Evolutionary conservation across 2,329 filamentous ascomycete genomes (phyloP), one percentile per base, ranked within the genome.

Genomic region (Aspergillus sojae): DNA sequence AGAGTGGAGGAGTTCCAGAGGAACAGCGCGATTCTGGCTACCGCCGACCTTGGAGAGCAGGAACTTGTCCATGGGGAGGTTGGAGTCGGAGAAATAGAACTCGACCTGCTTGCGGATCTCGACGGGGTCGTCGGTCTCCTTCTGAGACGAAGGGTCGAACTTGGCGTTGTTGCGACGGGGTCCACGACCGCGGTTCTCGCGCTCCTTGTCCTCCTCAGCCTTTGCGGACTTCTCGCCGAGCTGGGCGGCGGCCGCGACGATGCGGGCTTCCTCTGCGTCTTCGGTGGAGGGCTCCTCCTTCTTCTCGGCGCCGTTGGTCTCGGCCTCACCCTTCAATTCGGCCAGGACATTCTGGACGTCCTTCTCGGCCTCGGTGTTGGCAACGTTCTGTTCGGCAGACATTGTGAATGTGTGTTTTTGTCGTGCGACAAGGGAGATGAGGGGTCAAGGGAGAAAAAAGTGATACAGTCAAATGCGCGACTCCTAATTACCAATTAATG

Each of bases 21-120:
- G 83, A 43, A 99, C 89, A 50, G 94, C 86, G 55, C 73, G 71
- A 78, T 91, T 90, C 84, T 97, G 85, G 68, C 86, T 83, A 62
- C 94, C 94, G 45, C 89, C 90, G 61, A 92, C 91, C 73, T 89
- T 84, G 67, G 88, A 84, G 83, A 93, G 91, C 70, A 99, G 86
- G 82, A 92, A 96, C 77, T 93, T 91, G 80, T 99, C 96, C 73
- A 88, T 89, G 58, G 91, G 90, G 43, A 99, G 87, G 80, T 97
- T 97, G 73, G 90, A 91, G 78, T 96, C 91, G 73, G 91, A 91
- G 80, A 97, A 96, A 85, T 97, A 97, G 80, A 97, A 97, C 77
- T 97, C 93, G 71, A 97, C 92, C 91, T 96, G 94, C 75, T 90
- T 90, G 77, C 92, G 90, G 73, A 97, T 97, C 79, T 91, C 87